Evolutionary conservation across 2,329 filamentous ascomycete genomes (phyloP), one percentile per base, ranked within the genome.

Genomic region (Ilyonectria destructans): DNA sequence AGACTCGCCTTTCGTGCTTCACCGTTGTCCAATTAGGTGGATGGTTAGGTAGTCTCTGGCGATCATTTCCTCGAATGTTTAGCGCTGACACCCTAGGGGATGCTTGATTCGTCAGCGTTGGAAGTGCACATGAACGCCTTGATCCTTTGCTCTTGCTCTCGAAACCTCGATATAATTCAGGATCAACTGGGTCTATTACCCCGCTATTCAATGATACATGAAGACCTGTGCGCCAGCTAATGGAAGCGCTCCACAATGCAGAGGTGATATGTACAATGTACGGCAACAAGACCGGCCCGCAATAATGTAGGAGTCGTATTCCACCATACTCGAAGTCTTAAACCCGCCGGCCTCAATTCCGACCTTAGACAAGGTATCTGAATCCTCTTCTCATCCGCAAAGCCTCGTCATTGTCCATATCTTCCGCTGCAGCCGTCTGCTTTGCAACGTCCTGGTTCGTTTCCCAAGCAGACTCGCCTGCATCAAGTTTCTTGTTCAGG

Each of bases 401-500:
- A 4, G 83, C 83, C 29, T 88, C 82, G 1, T 82, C 75, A 45
- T 81, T 80, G 3, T 83, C 82, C 55, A 82, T 77, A 9, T 77
- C 69, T 68, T 82, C 82, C n/a, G 79, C 72, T 33, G 79, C 75
- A 1, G 80, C 80, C 65, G 86, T 85, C 48, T 79, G 74, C 31
- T 80, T 74, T 33, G 82, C 79, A 10, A 86, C 81, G 37, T 81
- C 80, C 2, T 73, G 77, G 21, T 72, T 77, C 6, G 77, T 77
- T 66, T 81, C 81, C 78, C 80, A 82, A 2, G 78, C 80, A 2
- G 71, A 71, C 77, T 87, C 83, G 57, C 79, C 80, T n/a, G 73
- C 77, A 66, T 83, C 85, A 10, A 88, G 77, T 80, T 85, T 80
- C 74, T 79, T 81, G 79, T 88, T 88, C 68, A 87, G 75, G 62